Evolutionary conservation across 163 green algal species (phyloP).

Genomic region (Chlamydomonas reinhardtii): DNA sequence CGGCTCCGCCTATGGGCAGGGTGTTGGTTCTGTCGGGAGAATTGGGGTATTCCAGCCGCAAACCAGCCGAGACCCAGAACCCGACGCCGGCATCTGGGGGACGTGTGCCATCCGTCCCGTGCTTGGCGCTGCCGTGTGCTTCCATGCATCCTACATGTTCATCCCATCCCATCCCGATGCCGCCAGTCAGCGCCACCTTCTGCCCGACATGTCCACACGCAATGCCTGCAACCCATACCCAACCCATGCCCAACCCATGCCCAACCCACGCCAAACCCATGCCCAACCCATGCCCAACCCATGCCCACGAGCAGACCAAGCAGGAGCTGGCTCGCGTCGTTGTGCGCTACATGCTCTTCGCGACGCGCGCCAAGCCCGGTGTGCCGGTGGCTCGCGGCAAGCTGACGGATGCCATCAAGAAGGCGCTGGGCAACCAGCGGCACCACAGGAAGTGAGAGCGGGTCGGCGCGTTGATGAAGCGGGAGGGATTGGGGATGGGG

Average conservation of each 20-base stretch:
- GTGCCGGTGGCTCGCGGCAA: slow-evolving; percentile 20
- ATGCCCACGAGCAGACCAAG: slow-evolving; percentile 6
- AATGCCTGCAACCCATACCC: neutral
- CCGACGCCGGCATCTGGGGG: no score
- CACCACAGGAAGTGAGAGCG: neutral
- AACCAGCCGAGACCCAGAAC: no score
- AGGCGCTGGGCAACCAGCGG: neutral
- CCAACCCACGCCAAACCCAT: neutral
- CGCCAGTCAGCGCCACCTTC: neutral
- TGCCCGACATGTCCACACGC: no score
- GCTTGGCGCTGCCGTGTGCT: no score
- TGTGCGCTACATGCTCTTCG: slow-evolving; percentile 29
- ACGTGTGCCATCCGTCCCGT: no score
- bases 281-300: neutral
- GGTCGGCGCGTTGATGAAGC: no score
- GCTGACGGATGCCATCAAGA: slow-evolving; percentile 20
- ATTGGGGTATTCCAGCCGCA: no score
- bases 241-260: neutral
- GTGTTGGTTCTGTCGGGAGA: no score
- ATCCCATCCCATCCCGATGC: neutral
- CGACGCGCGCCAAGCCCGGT: neutral
- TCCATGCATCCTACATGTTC: no score
- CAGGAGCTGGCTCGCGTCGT: slow-evolving; percentile 1
- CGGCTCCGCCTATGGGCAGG: no score
- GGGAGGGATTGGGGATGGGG: no score